phyloP scores from a whole-genome alignment of 2,329 filamentous ascomycete species.

The Stachybotrys echinatus region DNA sequence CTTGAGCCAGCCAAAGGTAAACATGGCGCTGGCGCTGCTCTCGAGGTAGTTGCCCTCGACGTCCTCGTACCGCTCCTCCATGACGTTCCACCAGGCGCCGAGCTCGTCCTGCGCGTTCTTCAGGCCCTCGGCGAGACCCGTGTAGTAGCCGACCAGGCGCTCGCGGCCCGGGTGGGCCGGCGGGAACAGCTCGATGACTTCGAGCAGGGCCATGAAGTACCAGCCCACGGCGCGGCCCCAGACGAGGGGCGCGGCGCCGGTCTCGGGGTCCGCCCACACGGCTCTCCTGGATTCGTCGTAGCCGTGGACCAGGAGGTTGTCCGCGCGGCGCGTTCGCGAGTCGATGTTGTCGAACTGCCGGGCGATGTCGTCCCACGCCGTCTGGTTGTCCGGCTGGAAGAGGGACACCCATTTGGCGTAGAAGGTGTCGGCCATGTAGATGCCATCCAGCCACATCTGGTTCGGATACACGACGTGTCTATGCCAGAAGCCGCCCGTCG shows the following conservation, averaged over 20 bases:
- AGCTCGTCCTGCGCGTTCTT: conserved; percentile 32
- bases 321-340: conserved; percentile 30
- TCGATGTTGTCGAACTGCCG: conserved; percentile 41
- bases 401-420: conserved; percentile 33
- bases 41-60: conserved; percentile 54
- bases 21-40: conserved; percentile 54
- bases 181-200: conserved; percentile 42
- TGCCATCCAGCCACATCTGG: conserved; percentile 56
- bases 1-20: conserved; percentile 45
- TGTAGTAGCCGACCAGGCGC: conserved; percentile 31
- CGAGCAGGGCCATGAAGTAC: conserved; percentile 47
- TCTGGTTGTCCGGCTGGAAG: conserved; percentile 30
- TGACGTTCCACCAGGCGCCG: conserved; percentile 55
- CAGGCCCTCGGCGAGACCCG: conserved; percentile 33
- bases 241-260: conserved; percentile 44
- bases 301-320: conserved; percentile 45
- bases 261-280: conserved; percentile 44
- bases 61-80: conserved; percentile 42
- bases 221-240: conserved; percentile 51
- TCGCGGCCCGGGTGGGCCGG: conserved; percentile 26
- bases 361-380: conserved; percentile 38
- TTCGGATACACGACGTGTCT: conserved; percentile 37
- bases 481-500: conserved; percentile 51
- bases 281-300: conserved; percentile 45
- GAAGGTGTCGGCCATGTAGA: conserved; percentile 43